A percentile compares a stretch with the other conserved stretches of the same genome.
Evolutionary conservation across 129 eudicot genomes (phyloP).

Genomic region (Chrysanthemum lavandulifolium): DNA sequence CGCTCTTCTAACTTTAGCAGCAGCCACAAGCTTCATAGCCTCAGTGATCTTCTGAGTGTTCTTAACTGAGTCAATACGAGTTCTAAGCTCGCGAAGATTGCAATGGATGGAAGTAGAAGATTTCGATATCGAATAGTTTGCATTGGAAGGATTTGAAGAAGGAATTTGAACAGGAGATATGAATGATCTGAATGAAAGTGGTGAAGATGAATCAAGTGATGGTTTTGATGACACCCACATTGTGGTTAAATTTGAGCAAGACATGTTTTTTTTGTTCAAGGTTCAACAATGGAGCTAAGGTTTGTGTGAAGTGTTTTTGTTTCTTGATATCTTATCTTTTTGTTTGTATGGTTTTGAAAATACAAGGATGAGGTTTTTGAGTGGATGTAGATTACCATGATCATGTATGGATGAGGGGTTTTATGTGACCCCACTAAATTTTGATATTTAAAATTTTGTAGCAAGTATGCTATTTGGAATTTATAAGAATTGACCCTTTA

Average conservation of each 20-base stretch:
- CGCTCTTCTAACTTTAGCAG: slow-evolving; percentile 67
- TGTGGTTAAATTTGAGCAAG: slow-evolving; percentile 42
- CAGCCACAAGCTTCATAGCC: slow-evolving; percentile 75
- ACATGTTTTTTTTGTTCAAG: slow-evolving; percentile 27
- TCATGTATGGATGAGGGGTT: slow-evolving; percentile 36
- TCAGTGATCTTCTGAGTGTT: slow-evolving; percentile 68
- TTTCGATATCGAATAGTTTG: slow-evolving; percentile 19
- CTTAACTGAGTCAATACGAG: slow-evolving; percentile 50
- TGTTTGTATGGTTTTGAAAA: slow-evolving; percentile 30
- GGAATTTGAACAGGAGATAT: slow-evolving; percentile 32
- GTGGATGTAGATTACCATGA: slow-evolving; percentile 35
- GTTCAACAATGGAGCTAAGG: slow-evolving; percentile 34
- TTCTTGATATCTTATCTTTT: slow-evolving; percentile 42
- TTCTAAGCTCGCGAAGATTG: slow-evolving; percentile 44
- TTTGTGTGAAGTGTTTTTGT: slow-evolving; percentile 23
- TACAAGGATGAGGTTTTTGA: slow-evolving; percentile 37
- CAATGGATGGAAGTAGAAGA: slow-evolving; percentile 37
- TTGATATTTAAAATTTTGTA: neutral
- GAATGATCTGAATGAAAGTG: slow-evolving; percentile 32
- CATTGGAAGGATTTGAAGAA: slow-evolving; percentile 23
- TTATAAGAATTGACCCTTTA: neutral
- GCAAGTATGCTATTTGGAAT: neutral
- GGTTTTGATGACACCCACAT: slow-evolving; percentile 47
- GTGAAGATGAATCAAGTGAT: slow-evolving; percentile 36
- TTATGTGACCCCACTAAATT: slow-evolving; percentile 25